Percentiles rank a stretch among this genome's conserved stretches.
Conservation (phyloP, 352 stramenopile genomes). For the Phytophthora hibernalis region DNA sequence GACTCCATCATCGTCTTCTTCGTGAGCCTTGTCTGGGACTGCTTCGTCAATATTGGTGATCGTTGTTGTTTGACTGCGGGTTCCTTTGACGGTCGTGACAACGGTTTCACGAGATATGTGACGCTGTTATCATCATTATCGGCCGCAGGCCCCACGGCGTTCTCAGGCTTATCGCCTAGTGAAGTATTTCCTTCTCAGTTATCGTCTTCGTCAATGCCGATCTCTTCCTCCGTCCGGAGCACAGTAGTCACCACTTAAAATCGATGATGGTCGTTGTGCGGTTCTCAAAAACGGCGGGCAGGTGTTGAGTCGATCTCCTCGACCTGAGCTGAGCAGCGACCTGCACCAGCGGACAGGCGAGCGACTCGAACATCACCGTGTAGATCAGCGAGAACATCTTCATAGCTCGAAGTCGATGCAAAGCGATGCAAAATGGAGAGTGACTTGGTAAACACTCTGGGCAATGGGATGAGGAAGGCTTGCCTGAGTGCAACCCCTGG, state of each 20-base stretch:
- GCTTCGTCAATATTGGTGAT: not conserved
- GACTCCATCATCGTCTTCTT: constrained; percentile 11
- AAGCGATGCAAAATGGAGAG: not conserved
- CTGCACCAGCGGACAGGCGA: not conserved
- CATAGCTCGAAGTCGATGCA: not conserved
- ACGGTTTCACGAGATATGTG: constrained; percentile 7
- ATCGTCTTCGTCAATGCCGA: not conserved
- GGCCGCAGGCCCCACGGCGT: not conserved
- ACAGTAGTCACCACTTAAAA: constrained; percentile 2
- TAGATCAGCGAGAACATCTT: constrained; percentile 1
- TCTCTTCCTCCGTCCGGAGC: constrained; percentile 8
- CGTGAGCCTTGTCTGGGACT: not conserved
- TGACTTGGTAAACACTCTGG: too few species aligned
- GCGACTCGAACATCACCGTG: not conserved
- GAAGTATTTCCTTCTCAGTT: not conserved
- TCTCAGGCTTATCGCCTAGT: not conserved
- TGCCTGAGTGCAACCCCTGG: too few species aligned
- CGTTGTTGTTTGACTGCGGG: constrained; percentile 1
- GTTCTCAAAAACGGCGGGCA: not conserved
- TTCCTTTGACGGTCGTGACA: constrained; percentile 6
- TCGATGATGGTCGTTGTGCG: not conserved
- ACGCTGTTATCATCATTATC: not conserved
- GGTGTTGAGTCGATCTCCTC: not conserved
- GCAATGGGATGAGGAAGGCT: not conserved
- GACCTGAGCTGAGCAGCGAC: constrained; percentile 1